Evolutionary conservation across 306 rosid species (phyloP).

Genomic region (Prinsepia uniflora): DNA sequence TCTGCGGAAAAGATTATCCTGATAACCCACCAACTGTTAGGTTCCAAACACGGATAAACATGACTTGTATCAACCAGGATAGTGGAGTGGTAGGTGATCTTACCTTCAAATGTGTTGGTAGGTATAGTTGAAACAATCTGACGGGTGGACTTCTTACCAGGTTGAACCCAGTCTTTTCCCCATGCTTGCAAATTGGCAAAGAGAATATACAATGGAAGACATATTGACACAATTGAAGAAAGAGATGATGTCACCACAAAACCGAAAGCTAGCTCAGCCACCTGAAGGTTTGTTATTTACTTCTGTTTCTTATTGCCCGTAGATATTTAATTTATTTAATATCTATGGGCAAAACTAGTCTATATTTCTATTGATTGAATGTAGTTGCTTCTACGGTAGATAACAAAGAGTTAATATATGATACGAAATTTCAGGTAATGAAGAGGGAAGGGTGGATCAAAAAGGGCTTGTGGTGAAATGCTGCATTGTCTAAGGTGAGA

Average conservation of each 20-base stretch:
- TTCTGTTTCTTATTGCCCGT: slow-evolving; percentile 8
- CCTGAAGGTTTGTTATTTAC: slow-evolving; percentile 64
- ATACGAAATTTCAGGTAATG: slow-evolving; percentile 55
- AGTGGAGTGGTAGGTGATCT: slow-evolving; percentile 70
- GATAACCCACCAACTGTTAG: slow-evolving; percentile 89
- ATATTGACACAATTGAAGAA: slow-evolving; percentile 84
- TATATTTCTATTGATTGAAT: not conserved
- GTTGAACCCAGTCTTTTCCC: slow-evolving; percentile 89
- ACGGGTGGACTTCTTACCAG: slow-evolving; percentile 40
- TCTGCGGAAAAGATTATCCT: slow-evolving; percentile 90
- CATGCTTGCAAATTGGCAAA: slow-evolving; percentile 93
- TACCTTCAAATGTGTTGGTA: slow-evolving; percentile 10
- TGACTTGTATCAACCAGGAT: slow-evolving; percentile 89
- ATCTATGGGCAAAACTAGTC: not conserved
- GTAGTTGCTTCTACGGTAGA: not conserved
- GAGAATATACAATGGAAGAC: slow-evolving; percentile 90
- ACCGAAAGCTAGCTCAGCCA: slow-evolving; percentile 89
- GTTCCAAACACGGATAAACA: slow-evolving; percentile 87
- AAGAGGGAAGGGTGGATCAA: slow-evolving; percentile 83
- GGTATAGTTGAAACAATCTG: slow-evolving; percentile 30
- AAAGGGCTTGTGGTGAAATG: slow-evolving; percentile 90
- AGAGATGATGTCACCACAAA: slow-evolving; percentile 92
- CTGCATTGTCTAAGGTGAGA: slow-evolving; percentile 63
- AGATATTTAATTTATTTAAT: not conserved
- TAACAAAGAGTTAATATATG: slow-evolving; percentile 19